Evolutionary conservation across 805 yeast genomes (phyloP).

Genomic region (Wickerhamiella parazyma): DNA sequence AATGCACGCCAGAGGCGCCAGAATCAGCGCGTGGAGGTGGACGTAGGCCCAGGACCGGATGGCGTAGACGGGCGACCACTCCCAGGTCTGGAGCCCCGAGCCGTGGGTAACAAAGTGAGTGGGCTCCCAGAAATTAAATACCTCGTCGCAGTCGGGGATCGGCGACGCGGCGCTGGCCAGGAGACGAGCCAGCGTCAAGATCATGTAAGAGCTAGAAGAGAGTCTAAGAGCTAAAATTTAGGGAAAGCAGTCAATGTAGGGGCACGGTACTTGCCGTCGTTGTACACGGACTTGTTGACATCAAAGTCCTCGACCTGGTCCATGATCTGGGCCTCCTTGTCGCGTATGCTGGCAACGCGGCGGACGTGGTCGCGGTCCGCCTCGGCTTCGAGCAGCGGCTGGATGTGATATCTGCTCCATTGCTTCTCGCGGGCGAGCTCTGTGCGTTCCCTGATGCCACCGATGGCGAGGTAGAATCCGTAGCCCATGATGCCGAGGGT

Average conservation of each 20-base stretch:
- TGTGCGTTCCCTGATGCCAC: slow-evolving; percentile 57
- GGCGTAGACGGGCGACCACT: slow-evolving; percentile 79
- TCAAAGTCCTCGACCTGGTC: slow-evolving; percentile 50
- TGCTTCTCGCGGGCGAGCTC: slow-evolving; percentile 63
- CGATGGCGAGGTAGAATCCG: slow-evolving; percentile 54
- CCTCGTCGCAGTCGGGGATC: slow-evolving; percentile 86
- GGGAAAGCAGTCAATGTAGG: slow-evolving; percentile 25
- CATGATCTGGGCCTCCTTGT: slow-evolving; percentile 58
- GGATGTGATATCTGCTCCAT: slow-evolving; percentile 62
- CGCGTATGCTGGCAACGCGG: slow-evolving; percentile 49
- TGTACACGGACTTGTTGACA: slow-evolving; percentile 35
- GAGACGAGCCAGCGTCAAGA: slow-evolving; percentile 17
- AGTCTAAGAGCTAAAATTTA: slow-evolving; percentile 17
- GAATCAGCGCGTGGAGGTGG: slow-evolving; percentile 29
- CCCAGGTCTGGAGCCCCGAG: slow-evolving; percentile 94
- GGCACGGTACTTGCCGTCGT: slow-evolving; percentile 32
- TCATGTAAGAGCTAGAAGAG: not conserved
- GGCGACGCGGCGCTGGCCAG: slow-evolving; percentile 42
- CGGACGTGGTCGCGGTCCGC: slow-evolving; percentile 67
- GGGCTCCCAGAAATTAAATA: slow-evolving; percentile 91
- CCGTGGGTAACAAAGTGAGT: slow-evolving; percentile 61
- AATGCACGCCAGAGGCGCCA: slow-evolving; percentile 14
- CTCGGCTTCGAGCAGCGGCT: slow-evolving; percentile 69
- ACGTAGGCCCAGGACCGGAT: slow-evolving; percentile 78
- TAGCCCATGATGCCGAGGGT: slow-evolving; percentile 50